Evolutionary conservation across 2,329 filamentous ascomycete species (phyloP), one percentile per base, ranked within the genome.

Genomic region (Beauveria bassiana): DNA sequence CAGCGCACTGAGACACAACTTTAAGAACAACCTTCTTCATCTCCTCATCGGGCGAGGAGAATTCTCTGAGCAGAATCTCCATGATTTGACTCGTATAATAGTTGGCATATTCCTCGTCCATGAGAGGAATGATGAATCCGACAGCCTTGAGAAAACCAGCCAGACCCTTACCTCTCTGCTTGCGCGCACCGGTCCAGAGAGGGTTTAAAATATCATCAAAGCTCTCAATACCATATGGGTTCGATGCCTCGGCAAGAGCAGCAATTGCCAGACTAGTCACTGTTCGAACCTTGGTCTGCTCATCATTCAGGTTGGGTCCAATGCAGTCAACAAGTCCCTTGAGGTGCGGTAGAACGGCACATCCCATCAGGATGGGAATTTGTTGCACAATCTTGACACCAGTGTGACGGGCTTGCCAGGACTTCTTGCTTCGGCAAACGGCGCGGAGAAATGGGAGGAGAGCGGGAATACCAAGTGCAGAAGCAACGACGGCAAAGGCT

Each of bases 1-100:
- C 89, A 8, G 95, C 91, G 71, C 95, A 98, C 71, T 99, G 95
- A 20, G 93, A 97, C 18, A 99, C 87, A 31, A 99, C 95, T 76
- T 98, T 98, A 62, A 99, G 79, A 8, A 99, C 95, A 1, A 99
- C 95, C 79, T 99, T 99, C 78, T 98, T 99, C 95, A 99, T 99
- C 75, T 99, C 95, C 75, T 99, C 95, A 67, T 99, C 95, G 0
- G 95, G 95, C 0, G 93, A 97, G 7, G 92, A 90, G 70, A 99
- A 99, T 72, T 99, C 95, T 69, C 95, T 87, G 34, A 98, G 85
- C 16, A 99, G 79, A 69, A 98, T 98, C 74, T 98, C 95, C 93
- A 99, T 98, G 70, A 99, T 97, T 74, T 99, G 93, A 67, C 87
- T 91, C 9, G 95, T 98, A 71, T 99, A 99, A 78, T 99, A 99